Evolutionary conservation across 306 rosid species (phyloP).

Genomic region (Inga leiocalycina): DNA sequence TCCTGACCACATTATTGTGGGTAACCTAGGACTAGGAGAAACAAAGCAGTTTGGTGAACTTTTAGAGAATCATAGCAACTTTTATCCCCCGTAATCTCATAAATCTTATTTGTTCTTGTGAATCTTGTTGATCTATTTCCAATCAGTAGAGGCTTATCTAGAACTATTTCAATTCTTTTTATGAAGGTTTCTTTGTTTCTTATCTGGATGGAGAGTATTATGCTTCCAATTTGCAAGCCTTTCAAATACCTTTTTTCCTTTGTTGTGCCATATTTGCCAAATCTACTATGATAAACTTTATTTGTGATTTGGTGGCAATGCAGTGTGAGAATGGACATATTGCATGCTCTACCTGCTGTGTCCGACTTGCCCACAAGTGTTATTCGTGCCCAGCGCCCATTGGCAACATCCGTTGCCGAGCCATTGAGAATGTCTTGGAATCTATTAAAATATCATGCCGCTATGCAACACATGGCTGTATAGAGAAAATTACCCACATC

Average conservation of each 20-base stretch:
- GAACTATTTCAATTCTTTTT: background rate
- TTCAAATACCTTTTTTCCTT: background rate
- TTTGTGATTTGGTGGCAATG: slow-evolving; percentile 38
- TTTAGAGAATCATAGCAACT: background rate
- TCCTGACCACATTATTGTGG: background rate
- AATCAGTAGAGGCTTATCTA: no score
- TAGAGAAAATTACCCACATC: slow-evolving; percentile 39
- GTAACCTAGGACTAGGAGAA: background rate
- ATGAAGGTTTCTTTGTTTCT: background rate
- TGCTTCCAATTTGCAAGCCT: background rate
- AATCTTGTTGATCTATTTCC: background rate
- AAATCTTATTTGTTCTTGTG: background rate
- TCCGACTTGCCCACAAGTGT: slow-evolving; percentile 57
- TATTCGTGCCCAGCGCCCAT: slow-evolving; percentile 68
- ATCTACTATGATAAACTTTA: slow-evolving; percentile 4
- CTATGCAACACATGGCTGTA: slow-evolving; percentile 62
- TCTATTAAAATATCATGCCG: slow-evolving; percentile 61
- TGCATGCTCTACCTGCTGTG: slow-evolving; percentile 72
- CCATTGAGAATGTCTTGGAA: slow-evolving; percentile 65
- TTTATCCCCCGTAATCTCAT: background rate
- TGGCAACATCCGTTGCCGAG: slow-evolving; percentile 77
- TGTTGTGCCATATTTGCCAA: background rate
- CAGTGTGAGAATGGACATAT: slow-evolving; percentile 95
- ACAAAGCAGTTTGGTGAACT: background rate
- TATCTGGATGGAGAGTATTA: background rate